Evolutionary conservation across 1,139 yeast species (phyloP).

Genomic region (Tardiomyces depauwii): DNA sequence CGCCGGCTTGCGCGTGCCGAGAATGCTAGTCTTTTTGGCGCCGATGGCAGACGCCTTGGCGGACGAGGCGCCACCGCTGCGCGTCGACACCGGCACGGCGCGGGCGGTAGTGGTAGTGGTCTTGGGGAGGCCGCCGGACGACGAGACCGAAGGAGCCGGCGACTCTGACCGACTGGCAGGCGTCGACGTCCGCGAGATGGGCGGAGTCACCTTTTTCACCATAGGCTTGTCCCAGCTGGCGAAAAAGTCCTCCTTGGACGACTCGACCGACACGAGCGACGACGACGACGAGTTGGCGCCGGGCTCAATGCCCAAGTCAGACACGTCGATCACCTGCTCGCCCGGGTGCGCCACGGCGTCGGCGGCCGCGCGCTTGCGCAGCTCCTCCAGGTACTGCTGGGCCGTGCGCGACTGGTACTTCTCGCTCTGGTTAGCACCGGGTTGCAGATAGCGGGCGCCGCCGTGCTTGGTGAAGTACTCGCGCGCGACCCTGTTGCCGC

Average conservation of each 20-base stretch:
- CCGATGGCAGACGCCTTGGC: slow-evolving; percentile 7
- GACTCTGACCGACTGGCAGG: slow-evolving; percentile 23
- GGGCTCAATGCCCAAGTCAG: slow-evolving; percentile 18
- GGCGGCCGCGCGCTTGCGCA: slow-evolving; percentile 52
- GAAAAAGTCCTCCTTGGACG: slow-evolving; percentile 74
- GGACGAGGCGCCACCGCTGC: slow-evolving; percentile 10
- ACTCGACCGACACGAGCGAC: slow-evolving; percentile 15
- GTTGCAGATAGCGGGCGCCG: slow-evolving; percentile 55
- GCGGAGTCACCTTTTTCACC: slow-evolving; percentile 36
- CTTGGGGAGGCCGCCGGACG: slow-evolving; percentile 11
- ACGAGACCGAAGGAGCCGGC: slow-evolving; percentile 12
- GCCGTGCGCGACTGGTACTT: slow-evolving; percentile 81
- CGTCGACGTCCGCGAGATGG: slow-evolving; percentile 39
- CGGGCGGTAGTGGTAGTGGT: slow-evolving; percentile 13
- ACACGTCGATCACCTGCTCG: slow-evolving; percentile 37
- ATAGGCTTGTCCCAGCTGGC: slow-evolving; percentile 82
- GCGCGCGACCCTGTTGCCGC: slow-evolving; percentile 81
- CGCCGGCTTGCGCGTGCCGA: slow-evolving; percentile 23
- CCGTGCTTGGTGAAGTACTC: slow-evolving; percentile 79
- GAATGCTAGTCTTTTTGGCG: slow-evolving; percentile 15
- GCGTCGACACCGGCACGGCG: slow-evolving; percentile 14
- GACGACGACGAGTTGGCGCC: slow-evolving; percentile 22
- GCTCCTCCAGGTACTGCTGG: slow-evolving; percentile 62
- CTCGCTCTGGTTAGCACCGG: slow-evolving; percentile 51
- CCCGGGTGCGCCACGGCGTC: slow-evolving; percentile 67